These are phyloP conservation scores for Lathyrus sativus DNA, from an alignment of 306 rosid species.

Conservation along the genomic window DNA sequence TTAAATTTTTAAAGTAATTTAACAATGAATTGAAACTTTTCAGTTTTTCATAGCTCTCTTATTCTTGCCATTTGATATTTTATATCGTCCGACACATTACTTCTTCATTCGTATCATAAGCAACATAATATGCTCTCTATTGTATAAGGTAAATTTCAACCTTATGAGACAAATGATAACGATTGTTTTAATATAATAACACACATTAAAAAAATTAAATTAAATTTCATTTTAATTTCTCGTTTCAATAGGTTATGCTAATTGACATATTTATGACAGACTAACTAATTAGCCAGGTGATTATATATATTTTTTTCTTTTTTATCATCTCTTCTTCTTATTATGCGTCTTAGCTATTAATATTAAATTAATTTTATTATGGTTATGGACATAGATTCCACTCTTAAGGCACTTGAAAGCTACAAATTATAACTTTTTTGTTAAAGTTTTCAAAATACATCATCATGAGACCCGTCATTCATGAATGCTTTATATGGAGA, in stretches of 20 bases:
- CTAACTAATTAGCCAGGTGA: conserved; percentile 97
- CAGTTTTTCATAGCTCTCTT: conserved; percentile 63
- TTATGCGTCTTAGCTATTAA: conserved; percentile 3
- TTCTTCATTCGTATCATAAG: conserved; percentile 73
- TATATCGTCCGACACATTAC: conserved; percentile 84
- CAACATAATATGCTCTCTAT: conserved; percentile 75
- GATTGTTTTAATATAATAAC: background rate
- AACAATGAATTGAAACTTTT: conserved; percentile 22
- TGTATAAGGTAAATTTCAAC: conserved; percentile 62
- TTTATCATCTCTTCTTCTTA: background rate
- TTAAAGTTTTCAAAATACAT: conserved; percentile 53
- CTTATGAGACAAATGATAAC: background rate
- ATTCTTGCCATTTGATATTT: conserved; percentile 74
- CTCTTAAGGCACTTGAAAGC: conserved; percentile 77
- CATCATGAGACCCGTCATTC: conserved; percentile 51
- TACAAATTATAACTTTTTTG: conserved; percentile 63
- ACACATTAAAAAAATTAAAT: conserved; percentile 6
- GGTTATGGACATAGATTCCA: conserved; percentile 56
- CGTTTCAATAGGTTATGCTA: conserved; percentile 57
- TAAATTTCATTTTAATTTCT: background rate
- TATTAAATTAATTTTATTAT: background rate
- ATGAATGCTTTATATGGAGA: conserved; percentile 60
- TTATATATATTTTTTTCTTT: conserved; percentile 8
- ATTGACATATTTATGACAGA: conserved; percentile 95
- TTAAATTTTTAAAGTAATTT: no score